A percentile compares a stretch with the other conserved stretches of the same genome.
These are phyloP conservation scores for Aspergillus aculeatus DNA, from an alignment of 2,329 filamentous ascomycete species.

Conservation along the genomic window DNA sequence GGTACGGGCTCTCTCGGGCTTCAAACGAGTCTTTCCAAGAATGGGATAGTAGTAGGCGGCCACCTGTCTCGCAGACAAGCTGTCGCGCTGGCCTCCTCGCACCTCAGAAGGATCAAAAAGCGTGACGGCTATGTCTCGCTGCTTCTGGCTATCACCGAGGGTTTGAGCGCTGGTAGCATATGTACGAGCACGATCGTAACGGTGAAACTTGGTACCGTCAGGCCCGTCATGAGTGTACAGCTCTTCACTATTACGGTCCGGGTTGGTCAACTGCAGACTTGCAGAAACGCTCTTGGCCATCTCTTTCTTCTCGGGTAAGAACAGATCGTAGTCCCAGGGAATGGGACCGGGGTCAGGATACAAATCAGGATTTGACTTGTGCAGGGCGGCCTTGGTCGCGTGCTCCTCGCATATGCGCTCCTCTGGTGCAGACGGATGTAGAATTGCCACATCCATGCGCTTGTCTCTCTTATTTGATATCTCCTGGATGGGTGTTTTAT, in stretches of 20 bases:
- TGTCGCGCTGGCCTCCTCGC: constrained; percentile 16
- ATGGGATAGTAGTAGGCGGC: constrained; percentile 65
- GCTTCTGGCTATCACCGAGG: constrained; percentile 52
- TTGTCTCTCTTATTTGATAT: constrained; percentile 53
- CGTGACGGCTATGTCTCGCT: constrained; percentile 58
- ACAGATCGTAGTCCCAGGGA: constrained; percentile 60
- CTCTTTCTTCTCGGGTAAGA: constrained; percentile 52
- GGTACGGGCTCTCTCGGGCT: constrained; percentile 48
- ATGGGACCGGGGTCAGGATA: constrained; percentile 54
- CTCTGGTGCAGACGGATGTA: constrained; percentile 53
- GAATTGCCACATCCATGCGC: constrained; percentile 58
- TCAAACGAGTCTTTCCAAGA: constrained; percentile 56
- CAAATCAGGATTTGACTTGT: constrained; percentile 50
- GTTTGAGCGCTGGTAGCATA: constrained; percentile 59
- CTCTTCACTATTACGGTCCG: constrained; percentile 53
- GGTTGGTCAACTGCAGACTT: constrained; percentile 55
- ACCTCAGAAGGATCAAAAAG: constrained; percentile 52
- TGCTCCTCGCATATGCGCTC: constrained; percentile 50
- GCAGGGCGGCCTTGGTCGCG: constrained; percentile 48
- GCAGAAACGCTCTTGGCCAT: constrained; percentile 53
- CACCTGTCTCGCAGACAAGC: constrained; percentile 41
- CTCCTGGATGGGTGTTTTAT: constrained; percentile 56
- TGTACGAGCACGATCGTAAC: constrained; percentile 57
- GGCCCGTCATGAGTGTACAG: constrained; percentile 49
- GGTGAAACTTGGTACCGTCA: constrained; percentile 50